Percentiles rank a stretch among this genome's conserved stretches.
Conservation (phyloP, 1,139 yeast genomes). For the Williopsis jadinii region DNA sequence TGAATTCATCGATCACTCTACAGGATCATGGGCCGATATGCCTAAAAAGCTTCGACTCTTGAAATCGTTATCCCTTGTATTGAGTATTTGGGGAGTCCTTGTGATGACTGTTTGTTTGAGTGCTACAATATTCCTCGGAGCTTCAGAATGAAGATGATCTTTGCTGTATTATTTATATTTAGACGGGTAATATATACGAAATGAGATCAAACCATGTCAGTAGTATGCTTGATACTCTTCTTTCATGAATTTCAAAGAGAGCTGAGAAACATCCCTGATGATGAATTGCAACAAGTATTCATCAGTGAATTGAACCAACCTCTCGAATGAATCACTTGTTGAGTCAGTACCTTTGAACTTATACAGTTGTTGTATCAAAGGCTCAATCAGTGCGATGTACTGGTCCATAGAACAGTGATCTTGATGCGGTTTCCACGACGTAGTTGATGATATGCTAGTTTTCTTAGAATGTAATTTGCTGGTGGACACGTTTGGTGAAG, state of each 20-base stretch:
- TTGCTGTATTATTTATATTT: too few species aligned
- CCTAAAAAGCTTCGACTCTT: constrained; percentile 36
- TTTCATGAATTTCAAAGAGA: constrained; percentile 5
- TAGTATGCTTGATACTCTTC: too few species aligned
- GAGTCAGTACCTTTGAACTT: constrained; percentile 1
- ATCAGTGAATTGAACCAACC: constrained; percentile 7
- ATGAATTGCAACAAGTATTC: constrained; percentile 9
- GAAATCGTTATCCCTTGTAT: constrained; percentile 51
- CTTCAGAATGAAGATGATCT: constrained; percentile 26
- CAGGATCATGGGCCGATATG: constrained; percentile 23
- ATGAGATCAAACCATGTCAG: too few species aligned
- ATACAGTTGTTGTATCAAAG: constrained; percentile 1
- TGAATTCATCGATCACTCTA: constrained; percentile 31
- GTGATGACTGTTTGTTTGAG: constrained; percentile 77
- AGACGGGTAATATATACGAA: too few species aligned
- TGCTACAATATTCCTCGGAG: constrained; percentile 64
- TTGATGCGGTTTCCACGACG: background rate
- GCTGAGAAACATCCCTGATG: constrained; percentile 6
- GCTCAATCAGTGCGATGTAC: constrained; percentile 6
- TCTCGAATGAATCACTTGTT: constrained; percentile 3
- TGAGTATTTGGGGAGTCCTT: constrained; percentile 67
- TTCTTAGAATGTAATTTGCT: background rate
- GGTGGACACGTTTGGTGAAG: background rate
- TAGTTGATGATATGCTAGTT: background rate
- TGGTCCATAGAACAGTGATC: constrained; percentile 2